phyloP scores from a whole-genome alignment of 768 basidiomycete genomes.

The Tylopilus plumbeoviolaceoides region DNA sequence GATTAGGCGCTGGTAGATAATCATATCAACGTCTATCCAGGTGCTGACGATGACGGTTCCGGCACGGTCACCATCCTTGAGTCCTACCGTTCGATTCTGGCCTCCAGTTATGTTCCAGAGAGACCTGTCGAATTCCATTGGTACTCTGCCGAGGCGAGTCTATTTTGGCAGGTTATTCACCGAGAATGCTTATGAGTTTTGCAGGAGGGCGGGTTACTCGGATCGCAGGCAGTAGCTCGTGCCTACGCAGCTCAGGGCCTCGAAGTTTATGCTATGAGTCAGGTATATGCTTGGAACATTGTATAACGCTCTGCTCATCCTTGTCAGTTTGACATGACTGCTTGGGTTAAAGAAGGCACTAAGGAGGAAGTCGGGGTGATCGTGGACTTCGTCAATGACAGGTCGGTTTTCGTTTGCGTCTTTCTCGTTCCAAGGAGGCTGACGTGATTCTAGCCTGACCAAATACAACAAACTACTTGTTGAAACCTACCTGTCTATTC shows the following conservation, averaged over 20 bases:
- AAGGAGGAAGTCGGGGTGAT: slow-evolving; percentile 80
- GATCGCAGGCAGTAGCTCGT: slow-evolving; percentile 84
- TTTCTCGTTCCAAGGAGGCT: slow-evolving; percentile 9
- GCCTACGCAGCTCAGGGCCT: slow-evolving; percentile 48
- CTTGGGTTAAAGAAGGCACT: slow-evolving; percentile 85
- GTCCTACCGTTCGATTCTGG: slow-evolving; percentile 39
- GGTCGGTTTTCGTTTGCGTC: slow-evolving; percentile 36
- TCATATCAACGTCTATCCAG: slow-evolving; percentile 12
- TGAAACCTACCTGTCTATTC: slow-evolving; percentile 76
- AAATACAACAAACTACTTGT: slow-evolving; percentile 74
- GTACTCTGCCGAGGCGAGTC: slow-evolving; percentile 41
- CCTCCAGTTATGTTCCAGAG: slow-evolving; percentile 37
- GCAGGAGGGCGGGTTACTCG: slow-evolving; percentile 77
- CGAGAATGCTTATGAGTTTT: neutral
- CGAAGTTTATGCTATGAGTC: slow-evolving; percentile 30
- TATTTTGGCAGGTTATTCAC: neutral
- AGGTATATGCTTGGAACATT: slow-evolving; percentile 15
- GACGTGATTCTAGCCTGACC: slow-evolving; percentile 53
- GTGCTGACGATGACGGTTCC: slow-evolving; percentile 44
- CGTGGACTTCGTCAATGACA: slow-evolving; percentile 72
- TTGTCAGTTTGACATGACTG: slow-evolving; percentile 85
- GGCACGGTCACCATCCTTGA: slow-evolving; percentile 46
- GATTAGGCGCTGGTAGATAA: neutral
- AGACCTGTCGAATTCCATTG: slow-evolving; percentile 48
- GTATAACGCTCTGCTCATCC: slow-evolving; percentile 20